Evolutionary conservation across 2,329 filamentous ascomycete genomes (phyloP).

Genomic region (Penicillium sp.): DNA sequence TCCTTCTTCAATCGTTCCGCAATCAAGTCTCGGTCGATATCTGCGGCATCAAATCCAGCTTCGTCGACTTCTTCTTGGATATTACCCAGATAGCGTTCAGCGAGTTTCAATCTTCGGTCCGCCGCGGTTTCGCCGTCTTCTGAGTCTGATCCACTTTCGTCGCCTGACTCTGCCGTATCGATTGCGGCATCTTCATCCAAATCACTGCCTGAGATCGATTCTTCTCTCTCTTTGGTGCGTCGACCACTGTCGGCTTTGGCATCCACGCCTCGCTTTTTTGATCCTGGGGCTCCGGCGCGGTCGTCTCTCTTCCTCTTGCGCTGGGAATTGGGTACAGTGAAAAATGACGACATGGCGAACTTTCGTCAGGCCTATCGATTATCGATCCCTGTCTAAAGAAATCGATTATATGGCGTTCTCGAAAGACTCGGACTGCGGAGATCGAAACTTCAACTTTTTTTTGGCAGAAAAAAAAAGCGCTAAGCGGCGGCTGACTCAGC

Average conservation of each 20-base stretch:
- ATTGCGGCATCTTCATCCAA: constrained; percentile 55
- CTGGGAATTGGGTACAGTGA: constrained; percentile 80
- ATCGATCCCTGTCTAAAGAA: constrained; percentile 7
- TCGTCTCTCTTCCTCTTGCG: constrained; percentile 82
- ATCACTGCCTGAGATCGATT: constrained; percentile 86
- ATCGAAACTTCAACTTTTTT: constrained; percentile 34
- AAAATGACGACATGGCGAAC: constrained; percentile 82
- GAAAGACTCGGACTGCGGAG: constrained; percentile 15
- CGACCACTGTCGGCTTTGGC: constrained; percentile 38
- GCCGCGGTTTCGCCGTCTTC: constrained; percentile 81
- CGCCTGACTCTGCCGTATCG: constrained; percentile 48
- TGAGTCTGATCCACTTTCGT: constrained; percentile 63
- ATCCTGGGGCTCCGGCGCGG: constrained; percentile 40
- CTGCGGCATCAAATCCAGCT: constrained; percentile 85
- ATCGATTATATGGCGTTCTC: constrained; percentile 12
- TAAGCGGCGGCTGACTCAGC: constrained; percentile 38
- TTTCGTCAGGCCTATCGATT: constrained; percentile 5
- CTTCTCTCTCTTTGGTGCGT: constrained; percentile 57
- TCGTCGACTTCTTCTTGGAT: constrained; percentile 80
- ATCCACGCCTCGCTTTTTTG: constrained; percentile 47
- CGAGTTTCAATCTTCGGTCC: constrained; percentile 79
- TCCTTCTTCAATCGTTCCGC: constrained; percentile 88
- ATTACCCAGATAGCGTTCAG: constrained; percentile 90
- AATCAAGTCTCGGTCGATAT: constrained; percentile 89
- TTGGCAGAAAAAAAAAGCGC: constrained; percentile 34